phyloP scores from a whole-genome alignment of 768 basidiomycete species.

The Psilocybe cyanescens region DNA sequence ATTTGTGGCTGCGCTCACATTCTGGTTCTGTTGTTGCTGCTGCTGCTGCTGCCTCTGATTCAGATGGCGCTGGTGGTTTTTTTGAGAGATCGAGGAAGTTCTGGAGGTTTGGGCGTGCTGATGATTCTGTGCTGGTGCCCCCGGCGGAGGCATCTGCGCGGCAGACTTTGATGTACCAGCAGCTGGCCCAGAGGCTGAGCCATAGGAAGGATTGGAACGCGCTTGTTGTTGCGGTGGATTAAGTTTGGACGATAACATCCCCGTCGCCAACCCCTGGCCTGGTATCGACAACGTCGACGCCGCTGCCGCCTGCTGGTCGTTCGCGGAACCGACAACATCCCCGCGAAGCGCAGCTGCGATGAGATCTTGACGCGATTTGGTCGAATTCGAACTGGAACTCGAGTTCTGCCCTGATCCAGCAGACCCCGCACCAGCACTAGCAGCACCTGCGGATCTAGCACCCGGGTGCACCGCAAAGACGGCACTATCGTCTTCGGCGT shows the following conservation, averaged over 20 bases:
- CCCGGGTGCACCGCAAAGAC: slow-evolving; percentile 6
- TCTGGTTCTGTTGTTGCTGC: slow-evolving; percentile 15
- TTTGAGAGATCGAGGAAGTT: slow-evolving; percentile 15
- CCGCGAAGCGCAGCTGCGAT: slow-evolving; percentile 22
- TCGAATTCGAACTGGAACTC: not conserved
- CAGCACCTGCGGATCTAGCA: not conserved
- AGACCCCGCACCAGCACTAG: not conserved
- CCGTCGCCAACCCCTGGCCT: not conserved
- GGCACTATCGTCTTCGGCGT: slow-evolving; percentile 10
- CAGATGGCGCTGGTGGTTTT: slow-evolving; percentile 23
- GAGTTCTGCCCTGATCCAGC: not conserved
- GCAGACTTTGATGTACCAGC: not conserved
- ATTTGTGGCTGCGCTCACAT: slow-evolving; percentile 17
- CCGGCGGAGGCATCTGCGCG: slow-evolving; percentile 12
- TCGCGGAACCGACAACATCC: not conserved
- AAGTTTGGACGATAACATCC: not conserved
- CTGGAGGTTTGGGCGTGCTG: slow-evolving; percentile 5
- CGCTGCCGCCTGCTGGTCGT: not conserved
- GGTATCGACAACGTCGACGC: not conserved
- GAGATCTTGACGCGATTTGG: slow-evolving; percentile 19
- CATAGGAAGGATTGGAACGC: not conserved
- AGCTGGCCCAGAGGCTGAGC: not conserved
- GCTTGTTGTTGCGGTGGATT: not conserved
- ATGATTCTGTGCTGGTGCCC: slow-evolving; percentile 6
- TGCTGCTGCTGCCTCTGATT: slow-evolving; percentile 13